Base-by-base conservation (phyloP, 1,139 yeast species). In the Candida glucosophila region DNA sequence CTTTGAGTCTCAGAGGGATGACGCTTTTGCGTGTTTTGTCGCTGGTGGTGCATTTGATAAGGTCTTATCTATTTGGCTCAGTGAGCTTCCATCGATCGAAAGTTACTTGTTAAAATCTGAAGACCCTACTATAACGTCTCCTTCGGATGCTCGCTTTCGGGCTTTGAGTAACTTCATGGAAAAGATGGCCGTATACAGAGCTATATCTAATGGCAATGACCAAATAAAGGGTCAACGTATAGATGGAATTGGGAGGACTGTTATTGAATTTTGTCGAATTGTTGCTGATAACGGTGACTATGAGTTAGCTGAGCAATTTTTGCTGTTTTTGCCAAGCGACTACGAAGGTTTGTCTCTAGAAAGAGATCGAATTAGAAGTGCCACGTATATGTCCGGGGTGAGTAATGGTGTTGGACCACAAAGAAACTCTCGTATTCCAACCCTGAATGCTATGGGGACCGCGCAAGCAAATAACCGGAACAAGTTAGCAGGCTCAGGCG, bases 211-310 rank as follows among this genome's bases (percentile, higher is more conserved):
- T 19, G 39, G 53, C 13, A 42, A 51, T 9, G 63, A 67, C 2
- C 53, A 55, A 17, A 54, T 68, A 24, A 41, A 62, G 6, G 74
- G 73, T 11, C 62, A 65, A 20, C 51, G 65, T 6, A 58, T 72
- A 25, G 74, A 66, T 26, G 67, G 66, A 7, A 58, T 76, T 29
- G 70, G 77, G 37, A 66, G 66, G 30, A 73, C 71, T 2, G 66
- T 77, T 36, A 63, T 77, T 30, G 97, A 90, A 50, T 90, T 80
- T 49, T 77, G 93, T 29, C 78, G 73, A 40, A 60, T 81, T 35
- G 76, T 88, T 31, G 81, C 95, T 4, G 76, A 88, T 20, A 75
- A 70, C 44, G 97, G 97, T 14, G 77, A 82, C 36, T 77, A 83
- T 42, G 93, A 78, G 10, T 59, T 90, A 39, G 97, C 97, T 3